Evolutionary conservation across 345 rosid species (phyloP), one percentile per base, ranked within the genome.

Genomic region (Syzygium grande): DNA sequence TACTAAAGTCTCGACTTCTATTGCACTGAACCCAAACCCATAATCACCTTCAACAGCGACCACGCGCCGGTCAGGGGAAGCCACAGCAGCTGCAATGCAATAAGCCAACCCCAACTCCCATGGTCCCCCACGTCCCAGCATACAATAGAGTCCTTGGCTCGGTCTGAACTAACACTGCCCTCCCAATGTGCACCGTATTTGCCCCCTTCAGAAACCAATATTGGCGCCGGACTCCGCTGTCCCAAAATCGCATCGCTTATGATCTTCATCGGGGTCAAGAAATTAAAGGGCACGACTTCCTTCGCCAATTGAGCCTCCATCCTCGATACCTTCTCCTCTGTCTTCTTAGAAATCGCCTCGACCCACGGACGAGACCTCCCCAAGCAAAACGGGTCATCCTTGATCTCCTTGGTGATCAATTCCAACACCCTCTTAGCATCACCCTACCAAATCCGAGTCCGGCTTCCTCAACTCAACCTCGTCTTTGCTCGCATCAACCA

Each of bases 101-200:
- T 96, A 98, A 22, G 99, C 99, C 91, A 98, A 91, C 85, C 99
- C 99, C 99, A 90, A 98, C 98, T 63, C 99, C 99, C 99, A 98
- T 98, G 51, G 99, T 98, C 38, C 99, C 99, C 99, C 99, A 96
- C 86, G 99, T 95, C 86, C 99, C 99, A 56, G 99, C 99, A 96
- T 96, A 99, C 92, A 98, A 91, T 93, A 98, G 93, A 54, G 98
- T 95, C 93, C 99, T 94, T 2, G 99, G 98, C 93, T 98, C 99
- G 7, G 93, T 96, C 92, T 98, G 99, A 89, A 98, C 97, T 92
- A 98, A 88, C 86, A 98, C 99, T 9, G 97, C 92, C 90, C 99
- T 94, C 21, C 99, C 99, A 86, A 98, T 94, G 90, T 98, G 99
- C 99, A 98, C 96, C 2, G 99, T 98, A 86, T 98, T 98, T 1